Conservation (phyloP, 345 rosid genomes). For the Heritiera littoralis region DNA sequence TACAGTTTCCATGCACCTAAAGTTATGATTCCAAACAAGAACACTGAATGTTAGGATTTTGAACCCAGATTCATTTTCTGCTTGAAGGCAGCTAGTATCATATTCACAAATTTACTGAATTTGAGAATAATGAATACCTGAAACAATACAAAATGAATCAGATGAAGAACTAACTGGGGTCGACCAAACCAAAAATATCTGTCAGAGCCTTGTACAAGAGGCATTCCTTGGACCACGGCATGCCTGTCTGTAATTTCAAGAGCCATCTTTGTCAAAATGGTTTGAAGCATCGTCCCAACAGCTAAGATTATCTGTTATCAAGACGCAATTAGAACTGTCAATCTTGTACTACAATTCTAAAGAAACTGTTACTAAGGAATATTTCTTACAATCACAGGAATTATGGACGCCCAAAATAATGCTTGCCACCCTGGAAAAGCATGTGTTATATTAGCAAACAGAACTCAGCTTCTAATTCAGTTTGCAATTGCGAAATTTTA, state of each 20-base stretch:
- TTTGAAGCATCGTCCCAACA: slow-evolving; percentile 88
- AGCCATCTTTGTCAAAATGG: slow-evolving; percentile 81
- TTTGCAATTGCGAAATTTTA: too few species aligned
- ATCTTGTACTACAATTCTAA: background rate
- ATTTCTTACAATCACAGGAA: slow-evolving; percentile 78
- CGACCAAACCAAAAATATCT: slow-evolving; percentile 83
- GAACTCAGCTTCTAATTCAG: background rate
- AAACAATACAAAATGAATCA: slow-evolving; percentile 87
- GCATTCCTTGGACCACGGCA: slow-evolving; percentile 95
- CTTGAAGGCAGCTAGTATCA: background rate
- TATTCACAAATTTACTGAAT: background rate
- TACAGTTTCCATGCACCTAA: too few species aligned
- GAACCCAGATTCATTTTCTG: background rate
- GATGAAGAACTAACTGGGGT: slow-evolving; percentile 75
- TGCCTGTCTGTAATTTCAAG: slow-evolving; percentile 76
- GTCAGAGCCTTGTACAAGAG: slow-evolving; percentile 91
- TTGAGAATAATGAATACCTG: slow-evolving; percentile 51
- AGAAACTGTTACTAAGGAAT: background rate
- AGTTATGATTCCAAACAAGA: too few species aligned
- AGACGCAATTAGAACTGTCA: slow-evolving; percentile 16
- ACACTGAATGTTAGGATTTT: too few species aligned
- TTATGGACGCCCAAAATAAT: slow-evolving; percentile 66
- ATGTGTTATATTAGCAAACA: slow-evolving; percentile 5
- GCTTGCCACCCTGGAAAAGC: slow-evolving; percentile 71
- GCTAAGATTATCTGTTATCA: slow-evolving; percentile 75